Evolutionary conservation across 345 rosid genomes (phyloP).

Genomic region (Moricandia moricandioides): DNA sequence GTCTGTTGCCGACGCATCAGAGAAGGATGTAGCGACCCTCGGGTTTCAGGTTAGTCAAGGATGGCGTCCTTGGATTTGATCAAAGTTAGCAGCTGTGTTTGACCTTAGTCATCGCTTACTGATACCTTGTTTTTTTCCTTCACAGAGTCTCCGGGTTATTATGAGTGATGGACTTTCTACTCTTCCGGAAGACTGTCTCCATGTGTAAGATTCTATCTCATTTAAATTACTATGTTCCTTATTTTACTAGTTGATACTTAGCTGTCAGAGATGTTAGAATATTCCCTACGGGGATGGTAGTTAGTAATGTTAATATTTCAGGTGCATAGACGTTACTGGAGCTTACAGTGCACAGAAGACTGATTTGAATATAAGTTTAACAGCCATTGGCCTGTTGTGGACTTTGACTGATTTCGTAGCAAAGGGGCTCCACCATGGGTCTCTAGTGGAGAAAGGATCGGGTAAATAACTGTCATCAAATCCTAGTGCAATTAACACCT

Average conservation of each 20-base stretch:
- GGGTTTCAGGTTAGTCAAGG: conserved; percentile 83
- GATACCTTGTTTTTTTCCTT: conserved; percentile 24
- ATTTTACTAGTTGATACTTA: conserved; percentile 6
- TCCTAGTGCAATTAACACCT: conserved; percentile 6
- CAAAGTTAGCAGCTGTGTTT: neutral
- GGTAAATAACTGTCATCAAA: conserved; percentile 40
- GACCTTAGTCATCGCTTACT: conserved; percentile 7
- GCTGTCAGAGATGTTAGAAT: conserved; percentile 11
- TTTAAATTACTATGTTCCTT: neutral
- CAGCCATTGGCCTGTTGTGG: conserved; percentile 95
- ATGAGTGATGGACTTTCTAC: conserved; percentile 90
- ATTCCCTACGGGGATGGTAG: conserved; percentile 7
- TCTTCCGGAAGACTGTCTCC: conserved; percentile 75
- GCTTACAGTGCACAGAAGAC: conserved; percentile 94
- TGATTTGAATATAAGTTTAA: conserved; percentile 90
- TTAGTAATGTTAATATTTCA: conserved; percentile 43
- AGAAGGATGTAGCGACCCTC: conserved; percentile 84
- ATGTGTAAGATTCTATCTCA: conserved; percentile 58
- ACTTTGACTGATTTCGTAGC: conserved; percentile 88
- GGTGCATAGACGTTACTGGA: conserved; percentile 97
- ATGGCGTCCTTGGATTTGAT: neutral
- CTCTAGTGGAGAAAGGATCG: conserved; percentile 51
- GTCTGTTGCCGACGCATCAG: conserved; percentile 91
- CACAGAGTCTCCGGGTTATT: conserved; percentile 79
- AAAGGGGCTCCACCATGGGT: conserved; percentile 54